These are phyloP conservation scores for Suillus ampliporus DNA, from an alignment of 768 basidiomycete species.

Conservation along the genomic window DNA sequence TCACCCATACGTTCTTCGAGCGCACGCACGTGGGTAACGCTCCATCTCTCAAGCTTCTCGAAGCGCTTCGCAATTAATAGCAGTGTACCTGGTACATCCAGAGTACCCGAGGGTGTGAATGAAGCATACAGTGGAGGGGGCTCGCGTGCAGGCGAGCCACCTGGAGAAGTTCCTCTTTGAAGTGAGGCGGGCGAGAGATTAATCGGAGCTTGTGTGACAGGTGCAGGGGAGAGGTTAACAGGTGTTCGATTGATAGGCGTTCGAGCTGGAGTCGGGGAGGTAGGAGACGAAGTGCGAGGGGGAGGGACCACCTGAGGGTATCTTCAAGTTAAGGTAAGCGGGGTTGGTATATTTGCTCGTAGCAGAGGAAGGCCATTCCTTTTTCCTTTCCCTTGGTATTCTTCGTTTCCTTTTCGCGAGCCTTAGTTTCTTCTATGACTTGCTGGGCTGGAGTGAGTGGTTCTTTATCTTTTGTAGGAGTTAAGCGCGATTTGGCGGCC, in stretches of 20 bases:
- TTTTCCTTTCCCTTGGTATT: slow-evolving; percentile 48
- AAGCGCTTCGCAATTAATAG: slow-evolving; percentile 76
- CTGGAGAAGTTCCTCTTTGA: slow-evolving; percentile 50
- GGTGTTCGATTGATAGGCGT: slow-evolving; percentile 20
- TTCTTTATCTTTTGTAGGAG: slow-evolving; percentile 78
- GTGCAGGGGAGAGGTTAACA: slow-evolving; percentile 36
- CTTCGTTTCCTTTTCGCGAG: slow-evolving; percentile 61
- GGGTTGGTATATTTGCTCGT: slow-evolving; percentile 63
- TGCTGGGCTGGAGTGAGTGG: slow-evolving; percentile 86
- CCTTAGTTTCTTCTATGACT: slow-evolving; percentile 75
- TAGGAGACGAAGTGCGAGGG: slow-evolving; percentile 57
- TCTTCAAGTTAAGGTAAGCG: slow-evolving; percentile 59
- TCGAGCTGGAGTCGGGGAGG: slow-evolving; percentile 63
- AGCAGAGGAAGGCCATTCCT: slow-evolving; percentile 61
- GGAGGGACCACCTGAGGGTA: slow-evolving; percentile 52
- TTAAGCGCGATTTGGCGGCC: slow-evolving; percentile 73
- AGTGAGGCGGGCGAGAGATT: slow-evolving; percentile 72
- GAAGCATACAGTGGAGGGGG: slow-evolving; percentile 78
- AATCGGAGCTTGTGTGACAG: slow-evolving; percentile 45
- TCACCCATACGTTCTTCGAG: slow-evolving; percentile 92
- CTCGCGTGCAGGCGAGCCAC: slow-evolving; percentile 46
- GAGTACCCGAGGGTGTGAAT: slow-evolving; percentile 69
- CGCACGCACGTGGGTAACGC: slow-evolving; percentile 85
- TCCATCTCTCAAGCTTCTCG: slow-evolving; percentile 91
- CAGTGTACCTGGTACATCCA: slow-evolving; percentile 78